phyloP scores from a whole-genome alignment of 805 yeast genomes.

The Saturnispora quitensis region DNA sequence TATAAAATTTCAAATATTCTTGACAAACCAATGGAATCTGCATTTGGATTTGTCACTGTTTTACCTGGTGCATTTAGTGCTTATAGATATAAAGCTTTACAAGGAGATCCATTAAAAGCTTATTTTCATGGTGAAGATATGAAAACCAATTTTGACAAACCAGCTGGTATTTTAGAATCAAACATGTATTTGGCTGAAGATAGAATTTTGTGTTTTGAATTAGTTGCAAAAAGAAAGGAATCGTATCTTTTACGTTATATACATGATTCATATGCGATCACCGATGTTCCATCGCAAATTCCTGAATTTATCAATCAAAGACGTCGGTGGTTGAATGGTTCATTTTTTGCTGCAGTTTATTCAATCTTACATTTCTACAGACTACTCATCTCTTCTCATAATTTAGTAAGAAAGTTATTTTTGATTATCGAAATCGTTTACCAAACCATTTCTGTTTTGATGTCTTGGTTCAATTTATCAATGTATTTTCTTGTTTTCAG shows the following conservation, averaged over 20 bases:
- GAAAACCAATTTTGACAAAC: conserved; percentile 41
- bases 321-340: conserved; percentile 95
- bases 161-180: conserved; percentile 82
- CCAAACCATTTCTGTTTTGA: conserved; percentile 60
- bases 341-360: conserved; percentile 89
- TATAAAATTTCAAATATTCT: conserved; percentile 89
- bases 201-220: conserved; percentile 87
- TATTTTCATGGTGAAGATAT: conserved; percentile 91
- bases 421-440: conserved; percentile 71
- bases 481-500: conserved; percentile 85
- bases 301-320: conserved; percentile 88
- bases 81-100: conserved; percentile 71
- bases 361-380: conserved; percentile 67
- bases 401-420: conserved; percentile 54
- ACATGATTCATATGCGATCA: conserved; percentile 80
- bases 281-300: conserved; percentile 87
- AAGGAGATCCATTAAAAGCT: conserved; percentile 74
- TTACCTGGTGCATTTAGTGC: conserved; percentile 97
- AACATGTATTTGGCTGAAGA: conserved; percentile 98
- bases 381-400: conserved; percentile 70
- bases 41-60: conserved; percentile 88
- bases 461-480: conserved; percentile 87
- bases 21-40: conserved; percentile 91
- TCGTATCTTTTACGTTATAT: conserved; percentile 77
- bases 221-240: conserved; percentile 67